These are phyloP conservation scores for Martensiomyces pterosporus DNA, from an alignment of 192 early-diverging fungal genomes.

Conservation along the genomic window DNA sequence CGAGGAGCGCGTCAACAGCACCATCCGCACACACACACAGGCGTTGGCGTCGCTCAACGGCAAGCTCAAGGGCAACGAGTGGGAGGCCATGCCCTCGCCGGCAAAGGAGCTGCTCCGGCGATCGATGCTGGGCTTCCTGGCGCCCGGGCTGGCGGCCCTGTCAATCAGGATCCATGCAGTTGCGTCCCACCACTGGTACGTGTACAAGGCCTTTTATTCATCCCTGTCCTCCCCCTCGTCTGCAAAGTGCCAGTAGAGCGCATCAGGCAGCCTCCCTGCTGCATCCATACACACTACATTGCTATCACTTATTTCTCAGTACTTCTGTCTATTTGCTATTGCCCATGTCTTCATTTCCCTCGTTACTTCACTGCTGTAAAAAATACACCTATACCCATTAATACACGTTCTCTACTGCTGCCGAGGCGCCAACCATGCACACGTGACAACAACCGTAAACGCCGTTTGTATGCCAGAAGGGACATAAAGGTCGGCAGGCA, in stretches of 20 bases:
- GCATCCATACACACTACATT: too few relatives aligned
- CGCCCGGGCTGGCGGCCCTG: conserved; percentile 24
- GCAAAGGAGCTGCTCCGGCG: conserved; percentile 25
- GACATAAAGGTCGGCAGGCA: neutral
- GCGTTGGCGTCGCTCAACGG: conserved; percentile 16
- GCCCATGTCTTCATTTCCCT: too few relatives aligned
- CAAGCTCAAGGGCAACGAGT: conserved; percentile 17
- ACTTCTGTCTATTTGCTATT: too few relatives aligned
- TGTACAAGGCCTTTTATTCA: conserved; percentile 43
- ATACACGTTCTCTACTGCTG: neutral
- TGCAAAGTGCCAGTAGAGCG: too few relatives aligned
- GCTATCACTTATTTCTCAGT: too few relatives aligned
- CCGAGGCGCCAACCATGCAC: neutral
- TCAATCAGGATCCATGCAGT: conserved; percentile 25
- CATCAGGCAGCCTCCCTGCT: too few relatives aligned
- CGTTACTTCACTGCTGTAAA: neutral
- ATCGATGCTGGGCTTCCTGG: conserved; percentile 35
- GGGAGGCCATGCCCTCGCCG: conserved; percentile 30
- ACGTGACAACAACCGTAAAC: conserved; percentile 4
- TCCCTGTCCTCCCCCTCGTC: too few relatives aligned
- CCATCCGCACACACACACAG: conserved; percentile 20
- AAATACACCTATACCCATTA: neutral
- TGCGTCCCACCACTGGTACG: conserved; percentile 42
- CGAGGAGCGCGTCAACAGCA: conserved; percentile 35
- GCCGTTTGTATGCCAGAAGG: neutral